phyloP scores from a whole-genome alignment of 495 filamentous ascomycete genomes.

The Pyronema domesticum region DNA sequence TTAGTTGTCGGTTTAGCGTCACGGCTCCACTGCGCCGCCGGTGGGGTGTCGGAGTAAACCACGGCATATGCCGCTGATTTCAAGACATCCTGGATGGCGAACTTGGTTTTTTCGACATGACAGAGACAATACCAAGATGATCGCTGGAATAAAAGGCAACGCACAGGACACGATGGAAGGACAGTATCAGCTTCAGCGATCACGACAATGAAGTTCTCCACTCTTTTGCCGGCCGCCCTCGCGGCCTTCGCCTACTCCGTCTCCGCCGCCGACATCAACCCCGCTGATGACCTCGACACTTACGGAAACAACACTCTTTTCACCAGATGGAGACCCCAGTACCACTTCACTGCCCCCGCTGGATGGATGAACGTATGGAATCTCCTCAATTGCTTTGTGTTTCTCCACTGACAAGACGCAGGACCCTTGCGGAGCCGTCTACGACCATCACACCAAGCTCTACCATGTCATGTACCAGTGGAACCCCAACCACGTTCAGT shows the following conservation, averaged over 20 bases:
- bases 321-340: conserved; percentile 31
- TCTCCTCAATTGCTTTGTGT: not conserved
- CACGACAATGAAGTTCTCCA: too few relatives aligned
- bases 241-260: not conserved
- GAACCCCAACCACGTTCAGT: conserved; percentile 29
- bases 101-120: too few relatives aligned
- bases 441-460: conserved; percentile 31
- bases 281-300: conserved; percentile 46
- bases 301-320: conserved; percentile 31
- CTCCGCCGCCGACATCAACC: conserved; percentile 36
- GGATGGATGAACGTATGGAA: conserved; percentile 36
- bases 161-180: too few relatives aligned
- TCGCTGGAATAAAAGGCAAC: too few relatives aligned
- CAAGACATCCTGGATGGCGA: too few relatives aligned
- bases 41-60: too few relatives aligned
- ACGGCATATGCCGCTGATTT: too few relatives aligned
- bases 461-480: conserved; percentile 28
- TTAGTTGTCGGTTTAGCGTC: too few relatives aligned
- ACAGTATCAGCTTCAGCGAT: too few relatives aligned
- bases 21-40: too few relatives aligned
- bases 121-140: too few relatives aligned
- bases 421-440: conserved; percentile 37
- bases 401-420: not conserved
- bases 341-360: conserved; percentile 34
- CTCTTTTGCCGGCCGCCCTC: too few relatives aligned